A percentile compares a stretch with the other conserved stretches of the same genome.
phyloP scores from a whole-genome alignment of 2,329 filamentous ascomycete genomes.

The Aspergillus phoenicis region DNA sequence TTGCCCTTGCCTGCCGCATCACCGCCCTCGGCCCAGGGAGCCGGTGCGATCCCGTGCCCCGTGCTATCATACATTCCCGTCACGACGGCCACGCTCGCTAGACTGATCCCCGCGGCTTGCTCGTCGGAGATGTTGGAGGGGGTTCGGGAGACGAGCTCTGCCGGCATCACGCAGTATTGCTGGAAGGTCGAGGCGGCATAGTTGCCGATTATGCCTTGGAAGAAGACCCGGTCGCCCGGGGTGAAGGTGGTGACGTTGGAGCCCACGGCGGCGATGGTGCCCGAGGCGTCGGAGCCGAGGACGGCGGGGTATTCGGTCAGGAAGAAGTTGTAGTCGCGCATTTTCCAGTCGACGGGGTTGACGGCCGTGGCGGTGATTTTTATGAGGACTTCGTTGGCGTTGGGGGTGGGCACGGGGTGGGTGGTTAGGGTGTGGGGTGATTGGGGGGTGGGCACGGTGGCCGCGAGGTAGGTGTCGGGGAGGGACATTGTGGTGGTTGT shows the following conservation, averaged over 20 bases:
- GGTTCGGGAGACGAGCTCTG: slow-evolving; percentile 35
- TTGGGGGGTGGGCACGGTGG: too few relatives aligned
- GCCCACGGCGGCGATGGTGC: slow-evolving; percentile 21
- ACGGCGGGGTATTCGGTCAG: slow-evolving; percentile 18
- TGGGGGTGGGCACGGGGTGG: too few relatives aligned
- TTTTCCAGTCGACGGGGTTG: slow-evolving; percentile 32
- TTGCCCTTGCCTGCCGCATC: slow-evolving; percentile 23
- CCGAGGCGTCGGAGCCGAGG: slow-evolving; percentile 28
- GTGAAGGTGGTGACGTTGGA: slow-evolving; percentile 22
- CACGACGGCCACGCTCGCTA: slow-evolving; percentile 22
- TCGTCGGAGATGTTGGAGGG: slow-evolving; percentile 34
- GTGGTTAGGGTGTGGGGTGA: too few relatives aligned
- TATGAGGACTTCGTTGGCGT: slow-evolving; percentile 15
- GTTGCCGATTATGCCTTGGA: slow-evolving; percentile 38
- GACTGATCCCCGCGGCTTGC: slow-evolving; percentile 32
- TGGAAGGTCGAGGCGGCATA: slow-evolving; percentile 39
- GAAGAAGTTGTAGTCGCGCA: slow-evolving; percentile 32
- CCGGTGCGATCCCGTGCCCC: slow-evolving; percentile 25
- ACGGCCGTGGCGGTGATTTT: slow-evolving; percentile 24
- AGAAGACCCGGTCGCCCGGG: slow-evolving; percentile 36
- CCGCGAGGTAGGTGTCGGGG: too few relatives aligned
- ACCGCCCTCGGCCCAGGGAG: slow-evolving; percentile 32
- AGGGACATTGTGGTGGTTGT: too few relatives aligned
- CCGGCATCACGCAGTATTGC: slow-evolving; percentile 41
- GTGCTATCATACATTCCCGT: slow-evolving; percentile 22